Percentiles rank a stretch among this genome's conserved stretches.
These are phyloP conservation scores for Clarireedia hainanense DNA, from an alignment of 2,329 filamentous ascomycete genomes.

Conservation along the genomic window DNA sequence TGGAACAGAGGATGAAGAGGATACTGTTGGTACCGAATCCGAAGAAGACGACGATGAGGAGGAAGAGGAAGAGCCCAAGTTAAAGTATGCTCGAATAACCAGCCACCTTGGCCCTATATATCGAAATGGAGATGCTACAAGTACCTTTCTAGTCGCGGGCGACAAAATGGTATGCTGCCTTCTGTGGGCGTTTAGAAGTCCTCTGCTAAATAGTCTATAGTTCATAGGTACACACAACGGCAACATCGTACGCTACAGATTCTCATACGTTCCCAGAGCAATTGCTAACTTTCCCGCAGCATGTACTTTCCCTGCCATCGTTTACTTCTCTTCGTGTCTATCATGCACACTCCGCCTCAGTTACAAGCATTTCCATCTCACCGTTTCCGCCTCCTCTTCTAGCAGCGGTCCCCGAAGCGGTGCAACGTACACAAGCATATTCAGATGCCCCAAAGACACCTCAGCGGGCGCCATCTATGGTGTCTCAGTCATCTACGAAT, in stretches of 20 bases:
- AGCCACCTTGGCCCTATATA: slow-evolving; percentile 74
- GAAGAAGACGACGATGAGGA: slow-evolving; percentile 43
- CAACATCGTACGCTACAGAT: slow-evolving; percentile 64
- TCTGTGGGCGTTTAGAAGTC: neutral
- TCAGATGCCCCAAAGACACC: slow-evolving; percentile 9
- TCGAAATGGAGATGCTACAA: slow-evolving; percentile 91
- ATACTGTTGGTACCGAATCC: slow-evolving; percentile 33
- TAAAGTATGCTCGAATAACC: slow-evolving; percentile 89
- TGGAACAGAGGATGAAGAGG: slow-evolving; percentile 16
- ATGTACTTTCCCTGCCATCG: slow-evolving; percentile 76
- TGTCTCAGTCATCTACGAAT: slow-evolving; percentile 40
- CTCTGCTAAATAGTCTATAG: slow-evolving; percentile 40
- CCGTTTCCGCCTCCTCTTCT: slow-evolving; percentile 63
- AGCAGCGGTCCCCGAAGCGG: slow-evolving; percentile 30
- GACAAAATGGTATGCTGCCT: slow-evolving; percentile 81
- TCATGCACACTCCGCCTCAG: slow-evolving; percentile 84
- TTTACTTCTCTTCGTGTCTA: slow-evolving; percentile 80
- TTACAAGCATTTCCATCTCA: slow-evolving; percentile 84
- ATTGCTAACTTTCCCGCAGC: slow-evolving; percentile 42
- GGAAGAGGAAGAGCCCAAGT: slow-evolving; percentile 70
- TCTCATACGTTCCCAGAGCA: slow-evolving; percentile 13
- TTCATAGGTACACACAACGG: slow-evolving; percentile 93
- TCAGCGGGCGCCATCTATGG: slow-evolving; percentile 34
- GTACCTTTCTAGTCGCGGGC: slow-evolving; percentile 79
- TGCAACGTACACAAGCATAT: slow-evolving; percentile 28